Base-by-base conservation (phyloP, 1,284 basidiomycete species). In the Apiotrichum gamsii region DNA sequence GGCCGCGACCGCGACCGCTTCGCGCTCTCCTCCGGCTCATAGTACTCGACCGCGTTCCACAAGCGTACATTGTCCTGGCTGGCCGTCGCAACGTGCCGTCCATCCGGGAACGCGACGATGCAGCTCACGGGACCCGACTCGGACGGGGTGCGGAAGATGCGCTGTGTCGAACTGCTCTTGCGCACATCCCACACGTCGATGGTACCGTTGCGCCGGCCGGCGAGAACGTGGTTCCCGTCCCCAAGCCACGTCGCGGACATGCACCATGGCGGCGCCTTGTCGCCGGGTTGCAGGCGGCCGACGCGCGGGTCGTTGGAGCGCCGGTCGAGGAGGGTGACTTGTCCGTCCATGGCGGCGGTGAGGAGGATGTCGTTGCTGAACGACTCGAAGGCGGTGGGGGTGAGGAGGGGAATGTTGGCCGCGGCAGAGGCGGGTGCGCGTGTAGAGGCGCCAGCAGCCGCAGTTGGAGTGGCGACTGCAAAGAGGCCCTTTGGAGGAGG, bases 111-210 rank as follows among this genome's bases (percentile, higher is more conserved):
- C 1, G 87, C 80, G 1, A 85, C 83, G 0, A 99, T 81, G 62
- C 90, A 88, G 16, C 87, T 91, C 16, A 98, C 87, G 0, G 90
- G 84, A 4, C 94, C 93, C 21, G 90, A 93, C 55, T 89, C 90
- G 28, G 78, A 58, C 0, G 95, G 94, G 62, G 94, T 91, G 30
- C 84, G 80, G 42, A 96, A 74, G 4, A 83, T 88, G 60, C 86
- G 87, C 4, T 73, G 78, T n/a, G 76, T 75, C 6, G 64, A 57
- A 4, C 84, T 52, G 77, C 73, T 60, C 14, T 82, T 77, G 16
- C 90, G 82, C 16, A 95, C 82, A 67, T 98, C 95, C 87, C 90
- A 98, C 24, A 96, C 82, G 61, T 97, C 91, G 39, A 98, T 82
- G 0, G 84, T 83, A 23, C 90, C 88, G 64, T 95, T 94, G 47